Evolutionary conservation across 805 yeast species (phyloP), one percentile per base, ranked within the genome.

Genomic region (Candida pseudoglaebosa): DNA sequence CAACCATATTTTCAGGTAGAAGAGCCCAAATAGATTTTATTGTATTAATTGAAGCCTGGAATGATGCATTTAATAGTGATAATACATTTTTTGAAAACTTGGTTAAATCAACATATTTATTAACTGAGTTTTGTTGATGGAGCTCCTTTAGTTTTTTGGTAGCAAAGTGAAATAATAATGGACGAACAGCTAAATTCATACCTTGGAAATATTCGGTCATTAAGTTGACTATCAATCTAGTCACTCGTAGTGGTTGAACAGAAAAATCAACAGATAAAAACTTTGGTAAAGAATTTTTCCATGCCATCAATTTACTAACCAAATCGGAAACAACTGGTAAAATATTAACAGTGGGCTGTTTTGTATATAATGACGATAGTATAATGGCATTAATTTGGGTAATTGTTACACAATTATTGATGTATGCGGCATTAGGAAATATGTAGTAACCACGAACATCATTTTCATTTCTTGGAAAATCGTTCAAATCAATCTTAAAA

Each of bases 121-220:
- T 77, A 20, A 62, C 54, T 17, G 41, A 62, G 43, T 38, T 62
- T 53, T 49, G 71, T 47, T 52, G 65, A 58, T 52, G 69, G 7
- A 67, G 50, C 41, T 70, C 73, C 45, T 75, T 77, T 35, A 84
- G 57, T 48, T 83, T 84, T 38, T 78, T 70, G 10, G 85, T 73
- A 0, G 87, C 85, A 56, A 84, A 83, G 56, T 84, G 91, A 52
- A 84, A 84, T 34, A 84, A 59, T 28, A 84, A 62, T 3, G 93
- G 93, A 38, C 95, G 62, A 3, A 84, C 87, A 0, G 91, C 90
- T 31, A 84, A 59, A 52, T 84, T 84, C 59, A 84, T 73, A 37
- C 93, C 93, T 54, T 84, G 91, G 53, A 84, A 84, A 58, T 83
- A 84, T 53, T 84, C 95, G 2, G 90, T 82, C 80, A 82, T 81